phyloP scores from a whole-genome alignment of 352 stramenopile species.

The Phytopythium boreale region DNA sequence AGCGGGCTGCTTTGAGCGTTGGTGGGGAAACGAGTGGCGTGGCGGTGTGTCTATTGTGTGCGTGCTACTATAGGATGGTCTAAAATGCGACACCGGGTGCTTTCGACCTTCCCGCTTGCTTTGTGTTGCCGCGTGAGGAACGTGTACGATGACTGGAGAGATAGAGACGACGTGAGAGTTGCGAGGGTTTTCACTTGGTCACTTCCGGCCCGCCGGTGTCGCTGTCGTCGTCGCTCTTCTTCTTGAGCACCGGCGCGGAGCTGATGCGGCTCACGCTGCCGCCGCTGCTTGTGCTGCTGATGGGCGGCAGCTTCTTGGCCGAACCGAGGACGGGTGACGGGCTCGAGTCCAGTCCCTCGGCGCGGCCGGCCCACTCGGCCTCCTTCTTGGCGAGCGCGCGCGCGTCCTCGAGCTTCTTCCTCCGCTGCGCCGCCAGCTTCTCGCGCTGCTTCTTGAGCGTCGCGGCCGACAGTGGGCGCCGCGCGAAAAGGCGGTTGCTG shows the following conservation, averaged over 20 bases:
- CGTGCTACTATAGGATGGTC: not conserved
- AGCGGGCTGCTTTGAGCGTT: slow-evolving; percentile 8
- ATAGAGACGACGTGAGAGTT: too few species aligned
- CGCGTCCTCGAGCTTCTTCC: slow-evolving; percentile 62
- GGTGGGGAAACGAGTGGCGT: not conserved
- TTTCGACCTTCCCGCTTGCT: not conserved
- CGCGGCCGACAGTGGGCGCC: slow-evolving; percentile 49
- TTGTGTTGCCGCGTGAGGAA: not conserved
- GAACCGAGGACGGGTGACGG: slow-evolving; percentile 14
- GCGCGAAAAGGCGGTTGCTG: slow-evolving; percentile 57
- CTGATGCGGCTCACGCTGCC: slow-evolving; percentile 43
- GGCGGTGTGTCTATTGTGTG: not conserved
- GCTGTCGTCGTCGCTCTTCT: slow-evolving; percentile 31
- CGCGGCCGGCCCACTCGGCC: slow-evolving; percentile 72
- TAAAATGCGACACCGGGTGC: not conserved
- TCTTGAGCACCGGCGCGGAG: slow-evolving; percentile 65
- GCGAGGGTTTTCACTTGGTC: slow-evolving; percentile 4
- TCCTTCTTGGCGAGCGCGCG: slow-evolving; percentile 62
- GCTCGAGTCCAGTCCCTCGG: slow-evolving; percentile 60
- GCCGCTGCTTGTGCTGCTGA: slow-evolving; percentile 19
- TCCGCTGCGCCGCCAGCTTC: slow-evolving; percentile 53
- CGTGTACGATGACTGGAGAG: not conserved
- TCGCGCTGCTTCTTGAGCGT: slow-evolving; percentile 78
- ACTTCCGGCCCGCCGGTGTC: slow-evolving; percentile 15
- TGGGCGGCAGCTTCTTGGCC: slow-evolving; percentile 67